phyloP scores from a whole-genome alignment of 2,329 filamentous ascomycete genomes.

The Mariannaea sp. region DNA sequence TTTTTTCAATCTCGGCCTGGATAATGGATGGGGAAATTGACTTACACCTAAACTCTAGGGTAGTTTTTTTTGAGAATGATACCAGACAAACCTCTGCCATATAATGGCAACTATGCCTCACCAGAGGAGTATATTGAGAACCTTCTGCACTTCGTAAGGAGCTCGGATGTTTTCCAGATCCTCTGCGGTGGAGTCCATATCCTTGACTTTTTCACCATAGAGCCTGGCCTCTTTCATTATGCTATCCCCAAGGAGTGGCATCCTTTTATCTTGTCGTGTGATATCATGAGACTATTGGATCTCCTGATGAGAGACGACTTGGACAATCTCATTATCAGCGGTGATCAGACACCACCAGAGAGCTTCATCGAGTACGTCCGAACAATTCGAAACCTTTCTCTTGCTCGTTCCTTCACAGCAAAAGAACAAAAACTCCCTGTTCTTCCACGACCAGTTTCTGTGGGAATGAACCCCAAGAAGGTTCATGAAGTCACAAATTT shows the following conservation, averaged over 20 bases:
- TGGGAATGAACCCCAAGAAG: conserved; percentile 97
- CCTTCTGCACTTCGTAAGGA: conserved; percentile 75
- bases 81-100: conserved; percentile 65
- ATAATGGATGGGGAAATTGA: neutral
- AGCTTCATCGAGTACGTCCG: conserved; percentile 74
- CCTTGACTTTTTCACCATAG: conserved; percentile 89
- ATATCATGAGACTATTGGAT: conserved; percentile 78
- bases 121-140: conserved; percentile 79
- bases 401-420: conserved; percentile 65
- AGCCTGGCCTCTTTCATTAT: conserved; percentile 79
- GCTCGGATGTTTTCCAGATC: conserved; percentile 77
- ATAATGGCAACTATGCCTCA: conserved; percentile 69
- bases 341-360: conserved; percentile 48
- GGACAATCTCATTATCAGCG: conserved; percentile 39
- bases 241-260: conserved; percentile 83
- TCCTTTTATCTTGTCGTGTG: conserved; percentile 70
- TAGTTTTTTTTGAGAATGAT: conserved; percentile 45
- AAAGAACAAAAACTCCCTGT: conserved; percentile 54
- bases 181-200: conserved; percentile 98
- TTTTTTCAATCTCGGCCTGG: neutral
- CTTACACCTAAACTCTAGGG: conserved; percentile 27
- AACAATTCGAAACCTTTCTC: conserved; percentile 69
- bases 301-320: conserved; percentile 81
- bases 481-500: conserved; percentile 92
- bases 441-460: conserved; percentile 72